Evolutionary conservation across 2,329 filamentous ascomycete genomes (phyloP).

Genomic region (Boeremia exigua): DNA sequence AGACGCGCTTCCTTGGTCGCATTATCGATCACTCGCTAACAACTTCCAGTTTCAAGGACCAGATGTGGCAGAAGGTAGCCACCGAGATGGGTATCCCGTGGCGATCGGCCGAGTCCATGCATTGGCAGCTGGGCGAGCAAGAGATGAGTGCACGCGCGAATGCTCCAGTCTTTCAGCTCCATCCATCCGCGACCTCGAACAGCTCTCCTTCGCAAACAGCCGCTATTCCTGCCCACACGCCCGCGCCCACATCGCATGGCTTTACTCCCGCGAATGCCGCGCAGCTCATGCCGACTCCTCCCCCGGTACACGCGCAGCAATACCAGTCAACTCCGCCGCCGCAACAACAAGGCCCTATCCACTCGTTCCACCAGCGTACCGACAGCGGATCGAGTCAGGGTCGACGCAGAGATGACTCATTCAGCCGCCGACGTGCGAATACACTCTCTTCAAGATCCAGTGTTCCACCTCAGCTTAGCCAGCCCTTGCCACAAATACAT

Average conservation of each 20-base stretch:
- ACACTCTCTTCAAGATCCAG: conserved; percentile 35
- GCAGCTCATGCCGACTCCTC: conserved; percentile 40
- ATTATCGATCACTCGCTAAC: conserved; percentile 28
- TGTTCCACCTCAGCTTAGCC: conserved; percentile 45
- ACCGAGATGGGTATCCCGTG: conserved; percentile 95
- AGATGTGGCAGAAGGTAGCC: conserved; percentile 97
- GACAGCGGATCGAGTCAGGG: conserved; percentile 43
- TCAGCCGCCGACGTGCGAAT: conserved; percentile 43
- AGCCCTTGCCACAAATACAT: conserved; percentile 42
- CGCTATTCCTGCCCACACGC: conserved; percentile 32
- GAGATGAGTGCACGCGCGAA: conserved; percentile 95
- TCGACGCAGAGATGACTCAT: conserved; percentile 41
- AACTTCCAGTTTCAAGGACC: conserved; percentile 80
- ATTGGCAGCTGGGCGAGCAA: conserved; percentile 92
- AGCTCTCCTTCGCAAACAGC: conserved; percentile 39
- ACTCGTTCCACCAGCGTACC: conserved; percentile 43
- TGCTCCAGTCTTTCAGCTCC: conserved; percentile 77
- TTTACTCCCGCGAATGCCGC: conserved; percentile 50
- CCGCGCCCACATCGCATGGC: conserved; percentile 37
- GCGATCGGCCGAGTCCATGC: conserved; percentile 96
- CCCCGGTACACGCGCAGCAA: conserved; percentile 31
- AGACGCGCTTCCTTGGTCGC: background rate
- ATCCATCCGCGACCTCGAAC: conserved; percentile 44
- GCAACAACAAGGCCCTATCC: conserved; percentile 33
- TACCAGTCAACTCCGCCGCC: conserved; percentile 35